Conservation (phyloP, 202 grass and related monocot genomes). For the Carex sylvatica region DNA sequence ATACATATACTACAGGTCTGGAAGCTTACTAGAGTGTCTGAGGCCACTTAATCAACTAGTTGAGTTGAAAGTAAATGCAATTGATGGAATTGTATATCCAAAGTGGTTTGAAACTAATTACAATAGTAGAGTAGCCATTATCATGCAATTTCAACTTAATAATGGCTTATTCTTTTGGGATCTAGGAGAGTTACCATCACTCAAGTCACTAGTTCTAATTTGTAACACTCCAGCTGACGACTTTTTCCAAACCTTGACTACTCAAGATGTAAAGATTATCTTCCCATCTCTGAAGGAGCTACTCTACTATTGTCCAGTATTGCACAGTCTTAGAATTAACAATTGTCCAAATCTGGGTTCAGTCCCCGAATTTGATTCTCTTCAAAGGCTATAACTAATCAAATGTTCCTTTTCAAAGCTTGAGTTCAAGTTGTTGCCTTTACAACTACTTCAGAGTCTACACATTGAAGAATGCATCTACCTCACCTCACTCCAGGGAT, state of each 20-base stretch:
- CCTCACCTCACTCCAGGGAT: background rate
- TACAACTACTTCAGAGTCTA: background rate
- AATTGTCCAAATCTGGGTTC: constrained; percentile 3
- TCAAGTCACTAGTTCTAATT: constrained; percentile 3
- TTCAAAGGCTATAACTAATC: constrained; percentile 1
- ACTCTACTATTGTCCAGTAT: background rate
- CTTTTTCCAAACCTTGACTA: background rate
- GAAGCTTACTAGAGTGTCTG: background rate
- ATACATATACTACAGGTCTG: background rate
- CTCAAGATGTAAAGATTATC: background rate
- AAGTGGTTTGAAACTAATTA: background rate
- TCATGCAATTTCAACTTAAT: background rate
- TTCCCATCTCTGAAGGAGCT: constrained; percentile 4
- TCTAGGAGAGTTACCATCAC: background rate
- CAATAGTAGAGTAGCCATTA: background rate
- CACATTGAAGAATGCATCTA: constrained; percentile 17
- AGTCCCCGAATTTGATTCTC: background rate
- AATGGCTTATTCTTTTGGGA: background rate
- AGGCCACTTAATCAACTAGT: background rate
- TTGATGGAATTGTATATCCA: background rate
- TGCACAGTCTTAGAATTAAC: background rate
- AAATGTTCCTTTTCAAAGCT: background rate
- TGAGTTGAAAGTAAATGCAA: constrained; percentile 1
- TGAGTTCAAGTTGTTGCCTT: background rate
- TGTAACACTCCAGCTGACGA: background rate